These are phyloP conservation scores for Penicillium arizonense DNA, from an alignment of 495 filamentous ascomycete species.

Conservation along the genomic window DNA sequence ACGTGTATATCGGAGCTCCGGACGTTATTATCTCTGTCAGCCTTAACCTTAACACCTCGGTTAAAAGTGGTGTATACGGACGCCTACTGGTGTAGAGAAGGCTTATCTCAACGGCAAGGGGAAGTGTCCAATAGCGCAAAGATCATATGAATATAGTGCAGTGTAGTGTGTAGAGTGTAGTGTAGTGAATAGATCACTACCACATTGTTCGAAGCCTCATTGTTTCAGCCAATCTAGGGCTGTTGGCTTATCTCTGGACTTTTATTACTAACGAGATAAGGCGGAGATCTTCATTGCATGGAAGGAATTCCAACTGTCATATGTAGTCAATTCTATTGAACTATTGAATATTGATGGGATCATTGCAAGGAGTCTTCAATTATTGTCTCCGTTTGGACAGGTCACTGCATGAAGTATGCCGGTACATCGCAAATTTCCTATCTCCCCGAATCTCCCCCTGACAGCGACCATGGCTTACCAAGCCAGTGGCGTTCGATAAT, in stretches of 20 bases:
- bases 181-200: background rate
- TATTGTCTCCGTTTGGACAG: background rate
- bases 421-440: no score
- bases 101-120: constrained; percentile 39
- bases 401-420: no score
- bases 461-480: no score
- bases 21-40: background rate
- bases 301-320: background rate
- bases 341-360: background rate
- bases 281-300: background rate
- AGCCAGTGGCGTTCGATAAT: no score
- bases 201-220: background rate
- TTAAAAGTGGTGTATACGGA: no score
- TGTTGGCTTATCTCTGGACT: constrained; percentile 12
- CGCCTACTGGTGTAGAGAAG: constrained; percentile 16
- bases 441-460: no score
- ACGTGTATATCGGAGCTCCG: background rate
- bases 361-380: constrained; percentile 2
- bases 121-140: constrained; percentile 18
- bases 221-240: constrained; percentile 15
- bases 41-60: background rate
- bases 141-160: background rate
- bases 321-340: background rate
- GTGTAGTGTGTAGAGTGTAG: background rate
- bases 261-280: background rate